These are phyloP conservation scores for Podospora australis DNA, from an alignment of 495 filamentous ascomycete genomes.

Conservation along the genomic window DNA sequence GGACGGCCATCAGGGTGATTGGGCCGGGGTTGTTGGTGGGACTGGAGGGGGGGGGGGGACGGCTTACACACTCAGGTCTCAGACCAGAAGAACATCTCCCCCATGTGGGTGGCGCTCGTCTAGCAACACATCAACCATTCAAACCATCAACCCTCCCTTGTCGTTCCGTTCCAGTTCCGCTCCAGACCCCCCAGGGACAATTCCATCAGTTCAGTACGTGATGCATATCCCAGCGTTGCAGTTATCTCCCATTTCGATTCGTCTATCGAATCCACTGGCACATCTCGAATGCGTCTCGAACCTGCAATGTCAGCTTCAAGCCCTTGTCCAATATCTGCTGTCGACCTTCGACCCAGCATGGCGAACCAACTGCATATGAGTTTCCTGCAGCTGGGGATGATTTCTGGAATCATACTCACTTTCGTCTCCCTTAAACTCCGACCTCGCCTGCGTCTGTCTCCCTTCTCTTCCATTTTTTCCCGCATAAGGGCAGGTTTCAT, in stretches of 20 bases:
- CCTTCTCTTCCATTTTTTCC: not conserved
- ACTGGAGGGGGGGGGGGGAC: too few species aligned
- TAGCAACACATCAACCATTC: too few species aligned
- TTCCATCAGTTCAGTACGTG: too few species aligned
- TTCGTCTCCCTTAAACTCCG: conserved; percentile 1
- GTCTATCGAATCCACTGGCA: conserved; percentile 1
- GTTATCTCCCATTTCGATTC: not conserved
- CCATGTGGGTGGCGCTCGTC: too few species aligned
- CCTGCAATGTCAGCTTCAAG: not conserved
- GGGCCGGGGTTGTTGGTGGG: too few species aligned
- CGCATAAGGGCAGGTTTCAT: conserved; percentile 11
- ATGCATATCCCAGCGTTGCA: not conserved
- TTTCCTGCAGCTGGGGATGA: not conserved
- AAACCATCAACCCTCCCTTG: not conserved
- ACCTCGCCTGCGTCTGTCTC: too few species aligned
- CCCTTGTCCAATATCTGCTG: not conserved
- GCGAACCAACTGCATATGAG: not conserved
- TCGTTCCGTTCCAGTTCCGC: too few species aligned
- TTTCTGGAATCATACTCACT: too few species aligned
- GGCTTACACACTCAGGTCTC: too few species aligned
- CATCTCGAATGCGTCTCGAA: not conserved
- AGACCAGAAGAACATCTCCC: too few species aligned
- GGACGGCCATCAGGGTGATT: too few species aligned
- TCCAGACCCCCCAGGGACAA: not conserved
- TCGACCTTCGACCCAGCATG: conserved; percentile 1